Conservation (phyloP, 2,329 filamentous ascomycete species). For the Plectosphaerella cucumerina region DNA sequence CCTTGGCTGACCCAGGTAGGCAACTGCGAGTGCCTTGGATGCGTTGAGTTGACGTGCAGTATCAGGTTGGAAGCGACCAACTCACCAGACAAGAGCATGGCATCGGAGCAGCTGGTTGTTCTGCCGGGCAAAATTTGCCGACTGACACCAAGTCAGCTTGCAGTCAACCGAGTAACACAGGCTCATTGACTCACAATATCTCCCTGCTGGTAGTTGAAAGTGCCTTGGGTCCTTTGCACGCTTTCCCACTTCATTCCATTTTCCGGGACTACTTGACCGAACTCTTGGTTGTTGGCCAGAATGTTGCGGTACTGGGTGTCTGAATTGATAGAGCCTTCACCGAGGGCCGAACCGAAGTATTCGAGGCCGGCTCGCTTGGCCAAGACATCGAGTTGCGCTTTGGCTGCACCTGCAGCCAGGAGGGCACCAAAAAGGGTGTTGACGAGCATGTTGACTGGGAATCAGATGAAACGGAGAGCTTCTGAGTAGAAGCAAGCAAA, state of each 20-base stretch:
- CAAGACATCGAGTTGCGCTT: too few relatives aligned
- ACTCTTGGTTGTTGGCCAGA: slow-evolving; percentile 46
- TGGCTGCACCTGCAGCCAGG: too few relatives aligned
- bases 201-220: slow-evolving; percentile 55
- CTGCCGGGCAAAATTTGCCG: slow-evolving; percentile 1
- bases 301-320: slow-evolving; percentile 52
- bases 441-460: too few relatives aligned
- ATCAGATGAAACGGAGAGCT: too few relatives aligned
- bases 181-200: slow-evolving; percentile 41
- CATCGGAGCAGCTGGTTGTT: slow-evolving; percentile 35
- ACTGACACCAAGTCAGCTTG: slow-evolving; percentile 25
- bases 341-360: too few relatives aligned
- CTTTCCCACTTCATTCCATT: slow-evolving; percentile 63
- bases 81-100: slow-evolving; percentile 36
- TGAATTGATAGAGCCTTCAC: too few relatives aligned
- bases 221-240: slow-evolving; percentile 51
- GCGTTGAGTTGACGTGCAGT: not conserved
- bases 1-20: slow-evolving; percentile 37
- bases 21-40: slow-evolving; percentile 25
- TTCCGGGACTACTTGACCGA: slow-evolving; percentile 60
- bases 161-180: too few relatives aligned
- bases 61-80: slow-evolving; percentile 12
- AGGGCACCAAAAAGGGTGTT: too few relatives aligned
- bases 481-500: too few relatives aligned
- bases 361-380: too few relatives aligned